phyloP scores from a whole-genome alignment of 768 basidiomycete species.

The Lentinula sp. region DNA sequence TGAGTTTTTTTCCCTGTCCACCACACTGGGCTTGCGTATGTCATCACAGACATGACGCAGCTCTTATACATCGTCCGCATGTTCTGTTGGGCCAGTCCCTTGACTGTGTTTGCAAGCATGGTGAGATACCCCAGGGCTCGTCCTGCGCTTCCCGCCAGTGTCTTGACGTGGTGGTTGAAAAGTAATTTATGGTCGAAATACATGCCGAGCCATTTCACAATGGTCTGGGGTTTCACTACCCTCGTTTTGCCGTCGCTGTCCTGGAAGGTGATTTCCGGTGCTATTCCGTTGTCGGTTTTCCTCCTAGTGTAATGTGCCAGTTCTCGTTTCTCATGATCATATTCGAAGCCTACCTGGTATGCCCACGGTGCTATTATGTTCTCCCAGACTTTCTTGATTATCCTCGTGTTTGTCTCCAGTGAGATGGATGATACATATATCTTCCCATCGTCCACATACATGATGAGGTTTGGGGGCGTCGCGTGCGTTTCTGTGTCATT shows the following conservation, averaged over 20 bases:
- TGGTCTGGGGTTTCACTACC: too few species aligned
- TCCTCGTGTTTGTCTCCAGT: background rate
- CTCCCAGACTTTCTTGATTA: conserved; percentile 13
- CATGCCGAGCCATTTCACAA: too few species aligned
- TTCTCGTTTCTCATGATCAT: conserved; percentile 18
- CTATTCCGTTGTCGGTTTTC: too few species aligned
- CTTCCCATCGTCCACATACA: conserved; percentile 27
- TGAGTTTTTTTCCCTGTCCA: conserved; percentile 13
- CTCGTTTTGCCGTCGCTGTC: too few species aligned
- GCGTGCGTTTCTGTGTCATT: background rate
- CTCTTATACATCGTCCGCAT: too few species aligned
- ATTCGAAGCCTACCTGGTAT: conserved; percentile 11
- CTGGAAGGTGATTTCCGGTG: too few species aligned
- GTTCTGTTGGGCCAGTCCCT: conserved; percentile 13
- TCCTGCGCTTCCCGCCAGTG: conserved; percentile 15
- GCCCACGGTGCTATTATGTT: conserved; percentile 11
- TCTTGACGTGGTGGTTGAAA: conserved; percentile 4
- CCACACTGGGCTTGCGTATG: conserved; percentile 20
- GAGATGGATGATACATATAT: conserved; percentile 15
- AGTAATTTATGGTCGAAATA: too few species aligned
- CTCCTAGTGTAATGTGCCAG: conserved; percentile 21
- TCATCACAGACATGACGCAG: conserved; percentile 11
- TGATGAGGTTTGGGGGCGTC: conserved; percentile 8
- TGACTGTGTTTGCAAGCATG: conserved; percentile 12
- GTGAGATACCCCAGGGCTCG: conserved; percentile 7